Conservation (phyloP, 2,329 filamentous ascomycete species). For the Botrytis paeoniae region DNA sequence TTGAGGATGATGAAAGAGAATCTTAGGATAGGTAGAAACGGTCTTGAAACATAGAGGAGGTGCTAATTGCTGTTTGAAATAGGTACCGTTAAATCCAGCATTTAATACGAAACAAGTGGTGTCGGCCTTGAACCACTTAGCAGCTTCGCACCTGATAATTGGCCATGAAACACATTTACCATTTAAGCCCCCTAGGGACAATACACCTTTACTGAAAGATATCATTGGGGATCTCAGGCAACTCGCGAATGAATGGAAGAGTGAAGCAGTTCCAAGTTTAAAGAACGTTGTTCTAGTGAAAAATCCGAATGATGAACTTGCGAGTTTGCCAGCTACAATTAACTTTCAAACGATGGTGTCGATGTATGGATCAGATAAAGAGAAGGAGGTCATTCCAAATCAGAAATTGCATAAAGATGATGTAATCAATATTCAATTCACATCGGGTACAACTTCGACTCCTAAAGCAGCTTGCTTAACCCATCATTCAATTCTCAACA, state of each 20-base stretch:
- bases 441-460: slow-evolving; percentile 85
- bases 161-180: slow-evolving; percentile 85
- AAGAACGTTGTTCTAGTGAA: slow-evolving; percentile 72
- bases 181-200: slow-evolving; percentile 60
- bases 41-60: neutral
- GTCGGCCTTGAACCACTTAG: slow-evolving; percentile 74
- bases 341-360: slow-evolving; percentile 38
- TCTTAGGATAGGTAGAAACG: neutral
- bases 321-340: slow-evolving; percentile 39
- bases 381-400: slow-evolving; percentile 43
- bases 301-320: slow-evolving; percentile 55
- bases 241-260: slow-evolving; percentile 34
- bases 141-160: slow-evolving; percentile 71
- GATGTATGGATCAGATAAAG: slow-evolving; percentile 30
- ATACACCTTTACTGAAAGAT: slow-evolving; percentile 54
- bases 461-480: slow-evolving; percentile 90
- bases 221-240: slow-evolving; percentile 44
- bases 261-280: slow-evolving; percentile 64
- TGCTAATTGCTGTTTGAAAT: neutral
- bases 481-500: slow-evolving; percentile 87
- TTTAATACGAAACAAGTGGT: slow-evolving; percentile 80
- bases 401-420: slow-evolving; percentile 57
- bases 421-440: slow-evolving; percentile 94
- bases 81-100: slow-evolving; percentile 85
- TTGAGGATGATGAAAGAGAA: neutral